Percentiles rank a stretch among this genome's conserved stretches.
Conservation (phyloP, 106 monocot species). For the Xerophyta viscosa region DNA sequence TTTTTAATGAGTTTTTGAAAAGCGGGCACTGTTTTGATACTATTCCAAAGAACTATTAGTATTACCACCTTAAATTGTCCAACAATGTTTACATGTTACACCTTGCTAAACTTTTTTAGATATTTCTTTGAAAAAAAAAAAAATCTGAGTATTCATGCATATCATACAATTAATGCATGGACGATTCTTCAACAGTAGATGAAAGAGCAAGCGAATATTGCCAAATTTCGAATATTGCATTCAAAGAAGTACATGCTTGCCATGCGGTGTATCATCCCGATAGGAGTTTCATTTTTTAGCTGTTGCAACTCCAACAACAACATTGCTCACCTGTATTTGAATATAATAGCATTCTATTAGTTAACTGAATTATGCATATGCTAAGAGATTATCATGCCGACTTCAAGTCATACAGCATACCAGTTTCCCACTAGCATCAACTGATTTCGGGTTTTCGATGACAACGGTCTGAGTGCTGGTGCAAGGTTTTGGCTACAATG, state of each 20-base stretch:
- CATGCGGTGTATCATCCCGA: neutral
- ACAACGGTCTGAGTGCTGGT: constrained; percentile 44
- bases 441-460: constrained; percentile 67
- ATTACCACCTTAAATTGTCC: too few species aligned
- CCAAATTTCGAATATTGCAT: neutral
- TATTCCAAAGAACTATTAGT: too few species aligned
- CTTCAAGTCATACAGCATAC: constrained; percentile 18
- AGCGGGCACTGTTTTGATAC: too few species aligned
- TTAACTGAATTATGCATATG: neutral
- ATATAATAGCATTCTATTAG: neutral
- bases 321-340: constrained; percentile 53
- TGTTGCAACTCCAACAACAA: constrained; percentile 64
- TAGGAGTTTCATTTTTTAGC: constrained; percentile 30
- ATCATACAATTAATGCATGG: too few species aligned
- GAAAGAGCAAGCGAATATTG: too few species aligned
- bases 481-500: constrained; percentile 7
- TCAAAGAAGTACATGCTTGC: neutral
- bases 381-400: neutral
- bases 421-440: constrained; percentile 60
- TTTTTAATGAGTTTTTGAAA: too few species aligned
- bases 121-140: too few species aligned
- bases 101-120: too few species aligned
- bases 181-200: too few species aligned
- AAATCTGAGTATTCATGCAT: too few species aligned
- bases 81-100: too few species aligned